Percentiles rank a stretch among this genome's conserved stretches.
Evolutionary conservation across 208 protist genomes (phyloP).

Genomic region (Herpetomonas samuelpessoai): DNA sequence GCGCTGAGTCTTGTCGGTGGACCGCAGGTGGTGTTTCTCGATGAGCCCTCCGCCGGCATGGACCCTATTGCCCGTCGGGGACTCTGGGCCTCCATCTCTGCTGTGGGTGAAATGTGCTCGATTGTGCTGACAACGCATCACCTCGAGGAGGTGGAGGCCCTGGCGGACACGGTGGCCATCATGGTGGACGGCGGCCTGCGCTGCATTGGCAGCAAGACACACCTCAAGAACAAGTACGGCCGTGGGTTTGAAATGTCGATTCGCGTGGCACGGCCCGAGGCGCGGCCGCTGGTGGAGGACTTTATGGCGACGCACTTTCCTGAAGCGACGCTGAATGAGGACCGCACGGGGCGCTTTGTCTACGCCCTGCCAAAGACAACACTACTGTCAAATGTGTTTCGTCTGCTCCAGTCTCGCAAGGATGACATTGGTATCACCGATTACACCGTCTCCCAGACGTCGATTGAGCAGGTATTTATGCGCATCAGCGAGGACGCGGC

Average conservation of each 20-base stretch:
- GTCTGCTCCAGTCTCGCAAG: constrained; percentile 16
- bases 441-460: constrained; percentile 33
- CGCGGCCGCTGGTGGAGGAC: constrained; percentile 25
- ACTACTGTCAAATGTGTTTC: constrained; percentile 21
- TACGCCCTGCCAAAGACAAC: constrained; percentile 19
- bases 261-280: constrained; percentile 11
- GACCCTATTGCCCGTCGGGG: constrained; percentile 27
- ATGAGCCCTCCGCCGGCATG: constrained; percentile 46
- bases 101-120: constrained; percentile 23
- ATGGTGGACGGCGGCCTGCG: constrained; percentile 74
- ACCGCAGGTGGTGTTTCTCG: constrained; percentile 35
- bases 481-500: constrained; percentile 36
- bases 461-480: constrained; percentile 59
- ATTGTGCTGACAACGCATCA: constrained; percentile 83
- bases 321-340: constrained; percentile 15
- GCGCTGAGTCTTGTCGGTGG: constrained; percentile 45
- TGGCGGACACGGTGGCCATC: constrained; percentile 64
- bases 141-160: constrained; percentile 78
- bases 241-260: constrained; percentile 3
- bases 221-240: constrained; percentile 22
- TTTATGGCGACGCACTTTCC: constrained; percentile 24
- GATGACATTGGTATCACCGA: constrained; percentile 24
- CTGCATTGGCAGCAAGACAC: constrained; percentile 45
- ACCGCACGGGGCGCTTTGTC: constrained; percentile 16
- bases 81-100: constrained; percentile 54